Conservation (phyloP, 2,329 filamentous ascomycete species). For the Fusarium multiceps region DNA sequence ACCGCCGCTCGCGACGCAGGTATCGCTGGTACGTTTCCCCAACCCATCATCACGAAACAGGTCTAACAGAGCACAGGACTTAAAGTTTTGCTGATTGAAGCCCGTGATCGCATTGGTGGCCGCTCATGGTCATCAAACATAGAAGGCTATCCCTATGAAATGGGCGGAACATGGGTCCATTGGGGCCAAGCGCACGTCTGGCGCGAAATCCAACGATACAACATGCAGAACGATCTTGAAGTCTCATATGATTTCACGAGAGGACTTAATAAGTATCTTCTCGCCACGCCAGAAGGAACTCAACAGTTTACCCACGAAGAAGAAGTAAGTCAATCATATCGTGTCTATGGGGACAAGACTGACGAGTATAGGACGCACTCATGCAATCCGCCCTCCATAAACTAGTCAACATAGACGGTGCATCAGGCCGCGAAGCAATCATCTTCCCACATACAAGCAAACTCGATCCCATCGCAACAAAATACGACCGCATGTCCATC, state of each 20-base stretch:
- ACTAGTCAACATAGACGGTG: slow-evolving; percentile 60
- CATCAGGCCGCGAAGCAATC: slow-evolving; percentile 50
- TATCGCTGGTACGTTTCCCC: slow-evolving; percentile 36
- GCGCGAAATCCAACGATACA: slow-evolving; percentile 59
- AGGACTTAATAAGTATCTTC: slow-evolving; percentile 56
- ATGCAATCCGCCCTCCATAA: slow-evolving; percentile 53
- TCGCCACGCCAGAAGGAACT: slow-evolving; percentile 48
- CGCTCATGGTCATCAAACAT: slow-evolving; percentile 60
- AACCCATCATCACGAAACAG: rapidly evolving
- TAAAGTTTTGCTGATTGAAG: slow-evolving; percentile 58
- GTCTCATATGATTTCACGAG: slow-evolving; percentile 54
- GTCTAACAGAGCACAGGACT: slow-evolving; percentile 38
- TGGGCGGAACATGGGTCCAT: slow-evolving; percentile 63
- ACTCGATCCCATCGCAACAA: slow-evolving; percentile 48
- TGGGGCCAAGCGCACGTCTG: slow-evolving; percentile 58
- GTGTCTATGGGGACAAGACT: background rate
- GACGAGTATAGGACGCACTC: slow-evolving; percentile 38
- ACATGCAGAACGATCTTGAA: slow-evolving; percentile 55
- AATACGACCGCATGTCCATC: slow-evolving; percentile 55
- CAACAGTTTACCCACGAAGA: slow-evolving; percentile 56
- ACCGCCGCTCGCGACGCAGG: slow-evolving; percentile 47
- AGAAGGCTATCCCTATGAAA: slow-evolving; percentile 57
- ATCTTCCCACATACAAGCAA: slow-evolving; percentile 55
- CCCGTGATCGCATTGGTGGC: slow-evolving; percentile 60
- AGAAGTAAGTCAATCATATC: slow-evolving; percentile 45